Conservation (phyloP, 23 red algal species). For the Gracilaria gracilis region DNA sequence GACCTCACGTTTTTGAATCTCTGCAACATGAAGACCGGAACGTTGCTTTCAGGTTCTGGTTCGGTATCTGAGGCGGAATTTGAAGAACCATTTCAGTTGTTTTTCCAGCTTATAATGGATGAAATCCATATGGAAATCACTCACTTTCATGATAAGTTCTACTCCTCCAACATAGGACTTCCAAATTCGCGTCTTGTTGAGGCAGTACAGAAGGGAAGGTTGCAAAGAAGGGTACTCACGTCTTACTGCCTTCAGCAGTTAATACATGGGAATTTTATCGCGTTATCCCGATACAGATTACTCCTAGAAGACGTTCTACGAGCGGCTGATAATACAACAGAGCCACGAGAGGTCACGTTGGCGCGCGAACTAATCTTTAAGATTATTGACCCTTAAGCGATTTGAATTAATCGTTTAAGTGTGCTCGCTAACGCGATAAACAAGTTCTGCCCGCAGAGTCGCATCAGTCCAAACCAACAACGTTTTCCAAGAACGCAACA, state of each 20-base stretch:
- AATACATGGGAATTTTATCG: slow-evolving; percentile 38
- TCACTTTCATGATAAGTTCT: slow-evolving; percentile 30
- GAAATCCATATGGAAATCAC: slow-evolving; percentile 50
- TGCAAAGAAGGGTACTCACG: slow-evolving; percentile 55
- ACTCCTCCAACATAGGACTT: slow-evolving; percentile 1
- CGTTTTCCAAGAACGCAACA: slow-evolving; percentile 74
- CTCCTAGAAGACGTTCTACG: slow-evolving; percentile 43
- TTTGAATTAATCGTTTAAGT: neutral
- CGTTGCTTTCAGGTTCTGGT: slow-evolving; percentile 26
- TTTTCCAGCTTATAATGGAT: slow-evolving; percentile 64
- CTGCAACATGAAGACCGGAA: slow-evolving; percentile 50
- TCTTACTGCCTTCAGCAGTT: slow-evolving; percentile 61
- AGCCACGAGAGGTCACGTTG: slow-evolving; percentile 48
- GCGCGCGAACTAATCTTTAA: slow-evolving; percentile 29
- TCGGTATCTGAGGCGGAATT: slow-evolving; percentile 15
- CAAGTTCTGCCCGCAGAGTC: neutral
- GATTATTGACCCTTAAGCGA: slow-evolving; percentile 9
- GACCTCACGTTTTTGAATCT: slow-evolving; percentile 64
- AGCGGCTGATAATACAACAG: slow-evolving; percentile 19
- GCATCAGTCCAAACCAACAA: slow-evolving; percentile 72
- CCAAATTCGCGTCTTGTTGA: slow-evolving; percentile 45
- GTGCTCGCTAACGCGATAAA: neutral
- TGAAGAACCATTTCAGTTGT: slow-evolving; percentile 53
- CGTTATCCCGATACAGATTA: slow-evolving; percentile 52
- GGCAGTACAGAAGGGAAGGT: slow-evolving; percentile 44